Base-by-base conservation (phyloP, 139 green algal species). In the Chlamydomonas incerta region DNA sequence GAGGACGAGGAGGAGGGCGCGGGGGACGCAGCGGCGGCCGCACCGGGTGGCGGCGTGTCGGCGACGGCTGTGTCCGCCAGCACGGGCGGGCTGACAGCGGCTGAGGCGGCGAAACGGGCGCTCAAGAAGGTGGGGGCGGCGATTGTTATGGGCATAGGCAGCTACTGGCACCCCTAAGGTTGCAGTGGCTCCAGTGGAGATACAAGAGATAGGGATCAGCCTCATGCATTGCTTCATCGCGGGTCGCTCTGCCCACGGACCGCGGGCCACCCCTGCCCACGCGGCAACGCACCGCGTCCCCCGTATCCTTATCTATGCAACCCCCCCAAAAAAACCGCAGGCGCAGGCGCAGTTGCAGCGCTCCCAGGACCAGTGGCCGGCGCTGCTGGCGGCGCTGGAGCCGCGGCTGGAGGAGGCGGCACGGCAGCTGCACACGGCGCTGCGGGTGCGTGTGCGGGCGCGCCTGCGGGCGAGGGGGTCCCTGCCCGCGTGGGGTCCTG, bases 401-500 rank as follows among this genome's bases (percentile, higher is more conserved):
- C 79, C 66, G 5, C 47, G 66, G 18, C 79, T 85, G 79, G 79
- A 85, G 46, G 66, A 67, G 47, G 72, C 62, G n/a, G 79, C 65
- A 1, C 47, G 79, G 3, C 23, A 67, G 65, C 66, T 85, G 65
- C 65, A 75, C 50, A 0, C 24, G 8, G 79, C 79, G 29, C 13
- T 85, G 5, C 28, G 57, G 37, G 77, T 83, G 60, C 13, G 74
- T 21, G 21, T 6, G 26, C 11, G 46, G 5, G 35, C 8, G 58
- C n/a, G n/a, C n/a, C n/a, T n/a, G n/a, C n/a, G n/a, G n/a, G n/a
- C n/a, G n/a, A n/a, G n/a, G n/a, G n/a, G n/a, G n/a, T n/a, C n/a
- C n/a, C n/a, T n/a, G n/a, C n/a, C n/a, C n/a, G n/a, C n/a, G n/a
- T n/a, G n/a, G n/a, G n/a, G n/a, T n/a, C n/a, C n/a, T n/a, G n/a